Evolutionary conservation across 2,329 filamentous ascomycete genomes (phyloP).

Genomic region (Talaromyces sp.): DNA sequence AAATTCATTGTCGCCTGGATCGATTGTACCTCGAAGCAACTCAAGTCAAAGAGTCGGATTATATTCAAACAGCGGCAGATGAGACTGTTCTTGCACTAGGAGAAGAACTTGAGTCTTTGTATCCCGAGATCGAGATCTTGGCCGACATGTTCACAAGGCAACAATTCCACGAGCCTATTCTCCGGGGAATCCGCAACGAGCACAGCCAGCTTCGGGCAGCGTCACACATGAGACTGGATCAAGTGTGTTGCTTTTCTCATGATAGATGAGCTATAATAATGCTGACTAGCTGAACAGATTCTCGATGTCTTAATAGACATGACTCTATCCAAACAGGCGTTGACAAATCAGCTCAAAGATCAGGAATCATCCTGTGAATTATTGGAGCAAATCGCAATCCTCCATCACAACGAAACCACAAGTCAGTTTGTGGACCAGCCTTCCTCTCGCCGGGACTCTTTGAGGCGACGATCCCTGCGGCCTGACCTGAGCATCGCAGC

Average conservation of each 20-base stretch:
- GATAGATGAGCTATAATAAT: not conserved
- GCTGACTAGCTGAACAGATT: constrained; percentile 25
- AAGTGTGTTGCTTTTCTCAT: constrained; percentile 28
- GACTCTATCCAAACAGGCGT: constrained; percentile 33
- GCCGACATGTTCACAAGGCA: constrained; percentile 48
- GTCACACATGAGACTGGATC: constrained; percentile 38
- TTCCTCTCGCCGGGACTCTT: constrained; percentile 29
- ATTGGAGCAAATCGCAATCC: constrained; percentile 33
- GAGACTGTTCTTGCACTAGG: constrained; percentile 31
- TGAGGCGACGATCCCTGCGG: constrained; percentile 31
- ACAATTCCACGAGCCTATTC: constrained; percentile 44
- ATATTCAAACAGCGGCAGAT: constrained; percentile 1
- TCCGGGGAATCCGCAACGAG: constrained; percentile 36
- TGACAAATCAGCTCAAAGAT: constrained; percentile 32
- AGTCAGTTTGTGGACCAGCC: constrained; percentile 23
- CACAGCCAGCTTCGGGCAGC: constrained; percentile 33
- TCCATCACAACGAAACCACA: constrained; percentile 36
- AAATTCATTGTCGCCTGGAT: constrained; percentile 44
- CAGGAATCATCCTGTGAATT: constrained; percentile 40
- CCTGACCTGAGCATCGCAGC: constrained; percentile 19
- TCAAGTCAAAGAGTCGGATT: constrained; percentile 5
- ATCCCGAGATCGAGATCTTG: constrained; percentile 43
- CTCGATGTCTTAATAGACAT: constrained; percentile 38
- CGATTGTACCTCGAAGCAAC: constrained; percentile 42
- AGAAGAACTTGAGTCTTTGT: constrained; percentile 43